Percentiles rank a stretch among this genome's conserved stretches.
Evolutionary conservation across 2,329 filamentous ascomycete species (phyloP).

Genomic region (Berkeleyomyces basicola): DNA sequence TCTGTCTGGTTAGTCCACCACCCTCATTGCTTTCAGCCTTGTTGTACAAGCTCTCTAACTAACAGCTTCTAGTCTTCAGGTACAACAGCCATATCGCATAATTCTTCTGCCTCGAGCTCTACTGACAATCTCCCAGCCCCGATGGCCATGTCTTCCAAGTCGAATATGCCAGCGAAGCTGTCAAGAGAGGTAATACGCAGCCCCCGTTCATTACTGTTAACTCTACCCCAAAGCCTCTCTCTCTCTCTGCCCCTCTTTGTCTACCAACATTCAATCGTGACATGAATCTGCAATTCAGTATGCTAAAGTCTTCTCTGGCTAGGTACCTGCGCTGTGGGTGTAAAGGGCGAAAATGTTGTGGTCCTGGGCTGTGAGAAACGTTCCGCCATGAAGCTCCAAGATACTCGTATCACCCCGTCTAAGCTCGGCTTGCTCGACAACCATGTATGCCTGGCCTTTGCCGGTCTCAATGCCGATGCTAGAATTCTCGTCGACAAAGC

Average conservation of each 20-base stretch:
- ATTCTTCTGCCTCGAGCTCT: conserved; percentile 26
- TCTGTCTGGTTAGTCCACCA: conserved; percentile 64
- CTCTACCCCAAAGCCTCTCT: neutral
- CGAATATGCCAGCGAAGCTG: conserved; percentile 96
- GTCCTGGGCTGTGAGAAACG: conserved; percentile 97
- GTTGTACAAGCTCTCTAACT: conserved; percentile 22
- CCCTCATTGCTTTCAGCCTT: conserved; percentile 16
- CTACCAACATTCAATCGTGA: neutral
- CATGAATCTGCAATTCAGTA: conserved; percentile 1
- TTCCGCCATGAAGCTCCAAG: conserved; percentile 98
- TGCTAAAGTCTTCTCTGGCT: conserved; percentile 8
- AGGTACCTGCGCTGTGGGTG: conserved; percentile 96
- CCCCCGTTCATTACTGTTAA: conserved; percentile 17
- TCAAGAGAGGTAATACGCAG: conserved; percentile 63
- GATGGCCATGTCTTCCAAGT: conserved; percentile 99
- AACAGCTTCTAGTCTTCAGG: conserved; percentile 61
- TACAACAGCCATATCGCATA: conserved; percentile 25
- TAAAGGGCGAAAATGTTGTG: conserved; percentile 88
- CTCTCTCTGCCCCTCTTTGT: neutral
- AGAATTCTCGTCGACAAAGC: conserved; percentile 98
- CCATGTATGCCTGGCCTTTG: conserved; percentile 93
- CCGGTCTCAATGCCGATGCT: conserved; percentile 92
- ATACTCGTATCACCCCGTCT: conserved; percentile 95
- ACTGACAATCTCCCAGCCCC: conserved; percentile 51
- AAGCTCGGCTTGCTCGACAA: conserved; percentile 95